phyloP scores from a whole-genome alignment of 305 asterid species.

The Solanum aculeatissimum region DNA sequence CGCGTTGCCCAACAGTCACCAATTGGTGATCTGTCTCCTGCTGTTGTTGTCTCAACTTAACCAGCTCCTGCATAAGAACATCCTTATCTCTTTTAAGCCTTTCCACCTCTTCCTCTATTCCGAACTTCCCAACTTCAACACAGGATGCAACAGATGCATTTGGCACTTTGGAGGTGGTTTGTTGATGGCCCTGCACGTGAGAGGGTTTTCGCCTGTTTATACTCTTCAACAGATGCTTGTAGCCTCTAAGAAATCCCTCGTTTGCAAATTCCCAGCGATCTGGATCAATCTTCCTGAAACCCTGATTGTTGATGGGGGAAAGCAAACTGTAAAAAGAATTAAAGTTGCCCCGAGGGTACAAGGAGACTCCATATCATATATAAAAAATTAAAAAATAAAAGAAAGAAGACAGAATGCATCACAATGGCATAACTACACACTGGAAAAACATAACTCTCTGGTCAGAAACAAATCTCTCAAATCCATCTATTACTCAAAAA shows the following conservation, averaged over 20 bases:
- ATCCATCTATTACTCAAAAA: not conserved
- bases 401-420: not conserved
- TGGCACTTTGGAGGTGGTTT: slow-evolving; percentile 19
- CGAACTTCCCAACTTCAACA: slow-evolving; percentile 48
- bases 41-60: slow-evolving; percentile 62
- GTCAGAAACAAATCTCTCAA: not conserved
- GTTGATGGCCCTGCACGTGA: slow-evolving; percentile 13
- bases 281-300: slow-evolving; percentile 28
- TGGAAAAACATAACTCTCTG: not conserved
- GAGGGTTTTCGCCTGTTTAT: slow-evolving; percentile 19
- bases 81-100: slow-evolving; percentile 58
- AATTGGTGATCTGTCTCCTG: slow-evolving; percentile 50
- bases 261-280: slow-evolving; percentile 28
- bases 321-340: slow-evolving; percentile 43
- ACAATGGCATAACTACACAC: not conserved
- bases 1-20: slow-evolving; percentile 55
- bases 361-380: not conserved
- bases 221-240: slow-evolving; percentile 28
- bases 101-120: slow-evolving; percentile 59
- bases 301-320: slow-evolving; percentile 27
- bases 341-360: slow-evolving; percentile 12
- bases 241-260: slow-evolving; percentile 33
- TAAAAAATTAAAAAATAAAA: not conserved
- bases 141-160: slow-evolving; percentile 33
- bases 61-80: slow-evolving; percentile 69